phyloP scores from a whole-genome alignment of 2,329 filamentous ascomycete species.

The Magnaporthiopsis rhizophila region DNA sequence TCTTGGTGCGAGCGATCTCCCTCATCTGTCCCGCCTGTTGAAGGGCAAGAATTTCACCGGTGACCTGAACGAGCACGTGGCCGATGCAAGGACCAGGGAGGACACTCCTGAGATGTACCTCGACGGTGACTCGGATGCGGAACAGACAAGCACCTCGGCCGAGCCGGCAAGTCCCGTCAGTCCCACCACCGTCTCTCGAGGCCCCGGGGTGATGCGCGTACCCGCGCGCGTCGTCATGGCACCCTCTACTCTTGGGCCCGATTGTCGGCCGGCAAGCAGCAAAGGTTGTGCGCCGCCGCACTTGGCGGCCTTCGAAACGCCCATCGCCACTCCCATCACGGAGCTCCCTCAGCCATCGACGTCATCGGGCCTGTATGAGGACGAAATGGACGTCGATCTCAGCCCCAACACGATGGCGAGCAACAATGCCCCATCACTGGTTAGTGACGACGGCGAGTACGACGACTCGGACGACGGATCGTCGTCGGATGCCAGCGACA shows the following conservation, averaged over 20 bases:
- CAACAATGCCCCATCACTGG: conserved; percentile 70
- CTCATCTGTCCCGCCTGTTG: conserved; percentile 60
- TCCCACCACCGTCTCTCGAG: conserved; percentile 17
- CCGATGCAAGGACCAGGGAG: conserved; percentile 50
- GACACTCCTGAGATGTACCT: conserved; percentile 35
- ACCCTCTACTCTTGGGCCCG: conserved; percentile 31
- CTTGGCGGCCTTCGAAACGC: conserved; percentile 26
- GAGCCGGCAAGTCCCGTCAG: conserved; percentile 1
- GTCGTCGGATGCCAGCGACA: conserved; percentile 49
- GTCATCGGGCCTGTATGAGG: conserved; percentile 30
- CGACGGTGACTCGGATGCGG: conserved; percentile 46
- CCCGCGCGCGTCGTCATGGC: conserved; percentile 50
- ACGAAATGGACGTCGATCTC: conserved; percentile 52
- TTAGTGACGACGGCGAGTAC: conserved; percentile 74
- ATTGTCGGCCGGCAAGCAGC: conserved; percentile 44
- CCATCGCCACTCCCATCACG: conserved; percentile 25
- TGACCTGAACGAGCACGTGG: conserved; percentile 50
- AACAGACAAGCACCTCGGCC: conserved; percentile 21
- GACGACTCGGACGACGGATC: conserved; percentile 63
- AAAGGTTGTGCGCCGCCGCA: conserved; percentile 33
- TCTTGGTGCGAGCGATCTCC: conserved; percentile 49
- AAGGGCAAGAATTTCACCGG: conserved; percentile 52
- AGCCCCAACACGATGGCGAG: conserved; percentile 63
- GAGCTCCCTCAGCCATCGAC: conserved; percentile 18
- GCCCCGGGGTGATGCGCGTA: conserved; percentile 45